Evolutionary conservation across 78 protist species (phyloP), one percentile per base, ranked within the genome.

Genomic region (Chrysochromulina tobinii): DNA sequence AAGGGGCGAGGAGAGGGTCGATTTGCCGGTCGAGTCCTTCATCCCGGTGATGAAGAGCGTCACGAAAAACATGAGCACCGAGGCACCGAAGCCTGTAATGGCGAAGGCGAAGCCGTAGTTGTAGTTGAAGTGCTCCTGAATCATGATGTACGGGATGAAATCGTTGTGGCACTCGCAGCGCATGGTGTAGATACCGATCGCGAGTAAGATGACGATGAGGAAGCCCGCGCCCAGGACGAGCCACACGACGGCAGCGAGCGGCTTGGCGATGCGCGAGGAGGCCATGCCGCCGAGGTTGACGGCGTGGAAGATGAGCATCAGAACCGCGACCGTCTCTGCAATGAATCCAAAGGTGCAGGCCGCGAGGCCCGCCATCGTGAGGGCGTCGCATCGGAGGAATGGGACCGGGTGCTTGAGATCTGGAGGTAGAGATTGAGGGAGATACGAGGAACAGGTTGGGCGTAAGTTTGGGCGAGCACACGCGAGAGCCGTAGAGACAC

Each of bases 281-380:
- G 8, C 18, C 51, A 38, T 38, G 79, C 51, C 55, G 51, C 15
- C 27, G 79, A 69, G 38, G 79, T 38, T 51, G 6, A 14, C 14
- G 18, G 51, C 79, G 79, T 69, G 79, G 79, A 38, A 69, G 79
- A 69, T 38, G 55, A 69, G 51, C 79, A 69, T 69, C 25, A 69
- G 25, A 3, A 14, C 51, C 25, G 79, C 51, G 55, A 14, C 79
- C 15, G 14, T 38, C 51, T 12, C 51, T 38, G 79, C 79, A 51
- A 69, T 69, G 79, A 69, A 12, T 38, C 55, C 79, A 14, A 69
- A 14, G 9, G 79, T n/a, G 51, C 21, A n/a, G 54, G 79, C 79
- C 51, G 79, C 51, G 25, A 69, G 4, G 79, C 79, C 79, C 54
- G 79, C 6, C 25, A 12, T 14, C 11, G 14, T 38, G 51, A 69